phyloP scores from a whole-genome alignment of 768 basidiomycete species.

The Arthromyces matolae region DNA sequence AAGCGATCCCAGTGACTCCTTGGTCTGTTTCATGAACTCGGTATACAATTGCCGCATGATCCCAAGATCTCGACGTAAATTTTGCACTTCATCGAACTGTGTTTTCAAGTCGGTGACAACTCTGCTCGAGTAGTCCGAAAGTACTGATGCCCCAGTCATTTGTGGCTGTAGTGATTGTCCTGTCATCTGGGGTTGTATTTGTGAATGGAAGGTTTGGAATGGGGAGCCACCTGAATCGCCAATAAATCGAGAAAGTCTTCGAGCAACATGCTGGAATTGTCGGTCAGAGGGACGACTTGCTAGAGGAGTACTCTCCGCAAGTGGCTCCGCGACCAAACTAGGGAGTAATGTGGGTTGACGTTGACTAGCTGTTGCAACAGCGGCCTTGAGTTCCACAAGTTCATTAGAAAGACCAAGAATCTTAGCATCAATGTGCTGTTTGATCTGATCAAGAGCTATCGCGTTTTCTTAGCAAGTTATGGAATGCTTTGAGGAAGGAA shows the following conservation, averaged over 20 bases:
- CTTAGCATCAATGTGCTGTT: slow-evolving; percentile 93
- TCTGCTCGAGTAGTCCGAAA: slow-evolving; percentile 69
- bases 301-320: slow-evolving; percentile 64
- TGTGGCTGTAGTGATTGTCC: slow-evolving; percentile 69
- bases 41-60: slow-evolving; percentile 93
- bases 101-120: slow-evolving; percentile 82
- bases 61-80: slow-evolving; percentile 87
- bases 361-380: slow-evolving; percentile 48
- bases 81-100: slow-evolving; percentile 94
- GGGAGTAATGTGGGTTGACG: slow-evolving; percentile 48
- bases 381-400: slow-evolving; percentile 79
- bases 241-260: slow-evolving; percentile 70
- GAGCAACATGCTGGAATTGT: slow-evolving; percentile 70
- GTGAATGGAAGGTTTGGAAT: slow-evolving; percentile 23
- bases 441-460: slow-evolving; percentile 94
- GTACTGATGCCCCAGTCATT: slow-evolving; percentile 69
- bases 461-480: background rate
- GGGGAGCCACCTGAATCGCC: slow-evolving; percentile 35
- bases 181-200: slow-evolving; percentile 58
- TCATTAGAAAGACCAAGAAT: slow-evolving; percentile 83
- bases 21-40: slow-evolving; percentile 90
- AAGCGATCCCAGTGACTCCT: slow-evolving; percentile 73
- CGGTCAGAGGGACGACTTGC: slow-evolving; percentile 68
- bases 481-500: background rate
- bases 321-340: slow-evolving; percentile 48